These are phyloP conservation scores for Aspergillus avenaceus DNA, from an alignment of 495 filamentous ascomycete genomes.

Conservation along the genomic window DNA sequence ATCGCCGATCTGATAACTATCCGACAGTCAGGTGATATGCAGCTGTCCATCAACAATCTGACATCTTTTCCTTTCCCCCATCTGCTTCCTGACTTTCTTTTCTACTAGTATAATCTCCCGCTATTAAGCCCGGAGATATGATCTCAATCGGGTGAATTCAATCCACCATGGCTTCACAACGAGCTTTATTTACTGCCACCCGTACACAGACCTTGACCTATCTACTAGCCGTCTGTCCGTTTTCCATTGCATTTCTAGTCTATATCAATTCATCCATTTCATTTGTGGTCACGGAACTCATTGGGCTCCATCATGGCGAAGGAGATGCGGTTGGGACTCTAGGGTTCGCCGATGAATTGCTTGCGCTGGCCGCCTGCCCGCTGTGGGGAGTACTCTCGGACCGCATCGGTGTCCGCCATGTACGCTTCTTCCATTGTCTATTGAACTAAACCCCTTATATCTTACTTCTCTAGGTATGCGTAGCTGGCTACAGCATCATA, in stretches of 20 bases:
- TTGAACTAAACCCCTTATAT: background rate
- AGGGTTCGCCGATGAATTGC: constrained; percentile 91
- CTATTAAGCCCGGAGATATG: no score
- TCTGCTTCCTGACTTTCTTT: no score
- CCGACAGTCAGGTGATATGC: background rate
- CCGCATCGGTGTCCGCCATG: constrained; percentile 73
- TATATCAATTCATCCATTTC: constrained; percentile 93
- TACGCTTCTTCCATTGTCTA: constrained; percentile 25
- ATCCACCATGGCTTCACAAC: constrained; percentile 27
- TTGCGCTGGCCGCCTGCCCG: constrained; percentile 87
- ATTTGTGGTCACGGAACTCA: constrained; percentile 89
- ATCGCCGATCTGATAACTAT: no score
- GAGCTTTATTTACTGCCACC: constrained; percentile 56
- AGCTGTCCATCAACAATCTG: background rate
- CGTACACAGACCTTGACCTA: constrained; percentile 77
- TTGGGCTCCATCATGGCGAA: constrained; percentile 70
- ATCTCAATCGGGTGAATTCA: background rate
- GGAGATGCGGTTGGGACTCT: constrained; percentile 91
- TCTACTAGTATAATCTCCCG: background rate
- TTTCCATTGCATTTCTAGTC: constrained; percentile 94
- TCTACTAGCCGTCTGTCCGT: constrained; percentile 82
- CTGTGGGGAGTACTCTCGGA: constrained; percentile 91
- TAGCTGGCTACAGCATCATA: constrained; percentile 75
- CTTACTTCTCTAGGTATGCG: constrained; percentile 54
- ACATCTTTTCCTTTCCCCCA: background rate